Conservation (phyloP, 768 basidiomycete genomes). For the Pisolithus sp. region DNA sequence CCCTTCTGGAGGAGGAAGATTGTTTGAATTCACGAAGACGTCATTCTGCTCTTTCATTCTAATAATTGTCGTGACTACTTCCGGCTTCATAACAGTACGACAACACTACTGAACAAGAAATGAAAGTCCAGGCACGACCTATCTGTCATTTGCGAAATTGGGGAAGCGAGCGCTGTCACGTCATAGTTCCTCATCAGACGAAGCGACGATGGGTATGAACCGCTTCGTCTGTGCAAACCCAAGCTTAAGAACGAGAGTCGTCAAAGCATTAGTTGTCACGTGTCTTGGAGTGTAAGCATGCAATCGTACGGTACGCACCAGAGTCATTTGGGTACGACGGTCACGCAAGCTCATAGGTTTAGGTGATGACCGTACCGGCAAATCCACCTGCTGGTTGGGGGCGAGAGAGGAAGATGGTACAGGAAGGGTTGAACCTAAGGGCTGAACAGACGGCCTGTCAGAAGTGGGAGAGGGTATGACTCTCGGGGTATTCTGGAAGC, state of each 20-base stretch:
- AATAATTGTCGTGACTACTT: no score
- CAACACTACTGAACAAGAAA: no score
- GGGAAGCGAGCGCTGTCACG: no score
- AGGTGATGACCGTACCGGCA: constrained; percentile 7
- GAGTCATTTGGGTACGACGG: constrained; percentile 24
- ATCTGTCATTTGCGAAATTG: neutral
- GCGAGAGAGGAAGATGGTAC: neutral
- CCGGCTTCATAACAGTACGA: no score
- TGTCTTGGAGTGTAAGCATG: neutral
- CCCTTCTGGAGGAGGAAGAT: no score
- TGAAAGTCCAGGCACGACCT: neutral
- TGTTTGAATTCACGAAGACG: no score
- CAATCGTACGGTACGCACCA: constrained; percentile 13
- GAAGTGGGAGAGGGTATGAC: neutral
- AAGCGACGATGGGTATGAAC: constrained; percentile 23
- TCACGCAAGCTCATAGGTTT: constrained; percentile 27
- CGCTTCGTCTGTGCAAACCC: constrained; percentile 22
- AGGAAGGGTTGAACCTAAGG: neutral
- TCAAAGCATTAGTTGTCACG: neutral
- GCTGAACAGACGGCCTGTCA: neutral
- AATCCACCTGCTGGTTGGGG: neutral
- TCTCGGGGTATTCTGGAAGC: neutral
- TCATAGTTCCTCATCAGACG: constrained; percentile 27
- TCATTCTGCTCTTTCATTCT: no score
- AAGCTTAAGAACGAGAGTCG: constrained; percentile 11